A percentile compares a stretch with the other conserved stretches of the same genome.
phyloP scores from a whole-genome alignment of 1,284 basidiomycete species.

The Heterobasidion parviporum region DNA sequence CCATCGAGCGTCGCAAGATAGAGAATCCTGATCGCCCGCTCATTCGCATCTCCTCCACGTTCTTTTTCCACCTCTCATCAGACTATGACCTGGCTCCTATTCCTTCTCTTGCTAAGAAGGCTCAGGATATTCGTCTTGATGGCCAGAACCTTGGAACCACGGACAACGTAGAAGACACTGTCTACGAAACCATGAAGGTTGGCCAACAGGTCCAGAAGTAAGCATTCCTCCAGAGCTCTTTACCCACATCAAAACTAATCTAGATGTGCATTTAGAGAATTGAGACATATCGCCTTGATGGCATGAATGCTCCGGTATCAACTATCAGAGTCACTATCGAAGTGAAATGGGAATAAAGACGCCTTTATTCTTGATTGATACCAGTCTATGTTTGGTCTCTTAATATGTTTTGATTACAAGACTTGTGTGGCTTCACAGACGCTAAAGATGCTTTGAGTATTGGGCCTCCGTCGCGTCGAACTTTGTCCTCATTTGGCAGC shows the following conservation, averaged over 20 bases:
- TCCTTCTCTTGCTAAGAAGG: constrained; percentile 39
- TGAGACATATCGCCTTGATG: constrained; percentile 61
- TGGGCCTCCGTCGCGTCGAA: too few species aligned
- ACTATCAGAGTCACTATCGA: too few species aligned
- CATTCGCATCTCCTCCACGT: constrained; percentile 88
- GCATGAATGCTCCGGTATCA: background rate
- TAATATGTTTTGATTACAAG: too few species aligned
- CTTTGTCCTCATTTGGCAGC: too few species aligned
- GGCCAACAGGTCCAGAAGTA: constrained; percentile 81
- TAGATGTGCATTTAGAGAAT: constrained; percentile 43
- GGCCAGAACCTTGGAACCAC: constrained; percentile 26
- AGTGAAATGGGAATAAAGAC: too few species aligned
- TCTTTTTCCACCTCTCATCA: constrained; percentile 90
- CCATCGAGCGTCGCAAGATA: constrained; percentile 52
- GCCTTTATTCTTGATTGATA: too few species aligned
- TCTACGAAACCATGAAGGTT: constrained; percentile 76
- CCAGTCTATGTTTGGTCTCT: too few species aligned
- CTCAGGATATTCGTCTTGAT: constrained; percentile 29
- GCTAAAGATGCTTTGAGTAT: too few species aligned
- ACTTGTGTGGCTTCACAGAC: too few species aligned
- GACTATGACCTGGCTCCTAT: constrained; percentile 71
- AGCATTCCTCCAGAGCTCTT: constrained; percentile 19
- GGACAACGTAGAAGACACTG: constrained; percentile 33
- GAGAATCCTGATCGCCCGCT: constrained; percentile 68
- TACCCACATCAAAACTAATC: background rate